phyloP scores from a whole-genome alignment of 208 protist genomes.

The Leishmania arabica region DNA sequence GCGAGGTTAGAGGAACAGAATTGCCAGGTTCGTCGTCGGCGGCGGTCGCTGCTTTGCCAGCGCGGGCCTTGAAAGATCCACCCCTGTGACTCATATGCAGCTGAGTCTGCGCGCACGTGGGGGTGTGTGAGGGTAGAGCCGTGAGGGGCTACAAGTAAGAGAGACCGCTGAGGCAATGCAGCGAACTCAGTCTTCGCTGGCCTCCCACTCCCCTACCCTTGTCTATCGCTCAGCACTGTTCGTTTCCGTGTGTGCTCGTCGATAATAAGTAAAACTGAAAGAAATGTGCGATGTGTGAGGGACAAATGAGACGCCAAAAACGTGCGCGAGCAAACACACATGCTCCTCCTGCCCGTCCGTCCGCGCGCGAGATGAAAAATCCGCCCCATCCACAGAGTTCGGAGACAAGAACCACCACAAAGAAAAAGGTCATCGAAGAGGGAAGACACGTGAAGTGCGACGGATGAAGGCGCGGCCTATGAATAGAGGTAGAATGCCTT shows the following conservation, averaged over 20 bases:
- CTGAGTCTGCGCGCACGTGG: neutral
- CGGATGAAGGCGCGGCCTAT: neutral
- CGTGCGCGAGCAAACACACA: neutral
- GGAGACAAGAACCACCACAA: neutral
- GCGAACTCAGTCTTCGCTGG: neutral
- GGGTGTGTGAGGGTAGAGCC: neutral
- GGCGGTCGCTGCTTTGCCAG: neutral
- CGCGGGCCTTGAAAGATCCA: neutral
- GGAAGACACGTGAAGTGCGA: neutral
- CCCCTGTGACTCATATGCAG: neutral
- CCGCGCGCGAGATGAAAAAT: neutral
- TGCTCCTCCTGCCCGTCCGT: neutral
- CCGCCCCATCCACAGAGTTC: neutral
- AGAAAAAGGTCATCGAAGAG: conserved; percentile 1
- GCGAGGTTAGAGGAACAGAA: neutral
- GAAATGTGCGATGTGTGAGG: neutral
- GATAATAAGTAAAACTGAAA: too few relatives aligned
- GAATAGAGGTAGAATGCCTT: neutral
- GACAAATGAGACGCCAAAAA: neutral
- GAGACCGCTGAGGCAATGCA: neutral
- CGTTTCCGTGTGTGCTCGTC: neutral
- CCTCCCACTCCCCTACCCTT: neutral
- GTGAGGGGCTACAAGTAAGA: neutral
- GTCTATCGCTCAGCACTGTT: neutral
- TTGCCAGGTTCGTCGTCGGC: neutral